Evolutionary conservation across 2,329 filamentous ascomycete species (phyloP), one percentile per base, ranked within the genome.

Genomic region (Apiospora pterosperma): DNA sequence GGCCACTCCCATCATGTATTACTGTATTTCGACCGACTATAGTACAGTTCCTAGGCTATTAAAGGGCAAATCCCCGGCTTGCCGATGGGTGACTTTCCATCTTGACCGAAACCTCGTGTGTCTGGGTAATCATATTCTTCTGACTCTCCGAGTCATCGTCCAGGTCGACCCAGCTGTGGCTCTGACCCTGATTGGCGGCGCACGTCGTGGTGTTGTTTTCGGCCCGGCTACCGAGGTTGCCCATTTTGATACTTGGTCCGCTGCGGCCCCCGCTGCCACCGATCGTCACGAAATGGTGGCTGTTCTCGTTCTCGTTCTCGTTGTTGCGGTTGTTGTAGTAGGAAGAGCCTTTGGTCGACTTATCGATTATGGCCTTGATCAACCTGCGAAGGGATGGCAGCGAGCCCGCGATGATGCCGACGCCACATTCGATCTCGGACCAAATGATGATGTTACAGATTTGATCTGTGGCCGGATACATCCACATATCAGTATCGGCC

Each of bases 351-450:
- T 2, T 19, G 25, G 19, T 14, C 25, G 25, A 28, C 48, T 14
- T 44, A 12, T 60, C 62, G 38, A 60, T 23, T 10, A 63, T 36
- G 48, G 21, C 21, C 58, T 71, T 70, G 64, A 72, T 66, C 7
- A 73, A 63, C 2, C 70, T 69, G 14, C 70, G 70, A 11, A 73
- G 65, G n/a, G 70, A 69, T 12, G 72, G 72, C 3, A 73, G 63
- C 44, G 67, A 71, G 38, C 71, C 67, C 61, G 71, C 69, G 62
- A 73, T 70, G 64, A 74, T 67, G 52, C 72, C 72, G 11, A 73
- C 66, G 63, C 71, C 71, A 67, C 67, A 72, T 31, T 73, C 72
- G 44, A 73, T 66, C 28, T 67, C 59, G 38, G 70, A 72, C 69
- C 71, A 73, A 36, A 73, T 64, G 64, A 73, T 71, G 12, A 72